phyloP scores from a whole-genome alignment of 805 yeast species.

The Ascoidea tarda region DNA sequence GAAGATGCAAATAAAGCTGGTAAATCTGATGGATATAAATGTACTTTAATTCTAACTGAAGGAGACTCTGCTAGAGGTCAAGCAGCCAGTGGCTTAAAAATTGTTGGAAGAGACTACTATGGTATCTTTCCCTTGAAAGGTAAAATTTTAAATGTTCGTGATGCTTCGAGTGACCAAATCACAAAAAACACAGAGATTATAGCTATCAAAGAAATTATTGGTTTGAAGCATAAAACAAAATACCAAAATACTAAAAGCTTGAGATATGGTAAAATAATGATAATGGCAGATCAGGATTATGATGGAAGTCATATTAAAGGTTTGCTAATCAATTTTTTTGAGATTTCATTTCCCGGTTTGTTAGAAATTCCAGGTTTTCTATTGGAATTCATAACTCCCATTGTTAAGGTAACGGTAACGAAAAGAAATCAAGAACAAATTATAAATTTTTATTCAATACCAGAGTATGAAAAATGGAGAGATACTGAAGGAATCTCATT shows the following conservation, averaged over 20 bases:
- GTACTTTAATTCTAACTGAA: constrained; percentile 89
- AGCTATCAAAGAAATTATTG: constrained; percentile 90
- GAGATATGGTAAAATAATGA: constrained; percentile 94
- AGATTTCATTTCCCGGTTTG: constrained; percentile 88
- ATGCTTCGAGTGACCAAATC: constrained; percentile 92
- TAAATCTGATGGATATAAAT: constrained; percentile 78
- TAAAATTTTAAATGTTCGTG: constrained; percentile 88
- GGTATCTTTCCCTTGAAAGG: constrained; percentile 96
- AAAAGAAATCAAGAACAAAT: constrained; percentile 41
- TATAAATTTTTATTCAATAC: constrained; percentile 83
- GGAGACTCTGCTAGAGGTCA: constrained; percentile 92
- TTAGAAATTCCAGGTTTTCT: constrained; percentile 83
- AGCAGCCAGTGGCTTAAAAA: constrained; percentile 88
- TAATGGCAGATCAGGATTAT: constrained; percentile 99
- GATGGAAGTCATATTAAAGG: constrained; percentile 99
- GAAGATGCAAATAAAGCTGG: constrained; percentile 97
- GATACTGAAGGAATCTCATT: constrained; percentile 60
- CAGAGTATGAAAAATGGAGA: constrained; percentile 91
- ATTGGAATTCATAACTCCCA: constrained; percentile 91
- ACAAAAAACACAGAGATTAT: constrained; percentile 88
- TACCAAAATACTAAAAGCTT: constrained; percentile 62
- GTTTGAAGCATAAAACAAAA: constrained; percentile 80
- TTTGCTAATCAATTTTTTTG: constrained; percentile 81
- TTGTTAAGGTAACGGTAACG: constrained; percentile 75
- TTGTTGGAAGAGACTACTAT: constrained; percentile 88